Percentiles rank a stretch among this genome's conserved stretches.
These are phyloP conservation scores for Cercospora brassicicola DNA, from an alignment of 2,329 filamentous ascomycete genomes.

Conservation along the genomic window DNA sequence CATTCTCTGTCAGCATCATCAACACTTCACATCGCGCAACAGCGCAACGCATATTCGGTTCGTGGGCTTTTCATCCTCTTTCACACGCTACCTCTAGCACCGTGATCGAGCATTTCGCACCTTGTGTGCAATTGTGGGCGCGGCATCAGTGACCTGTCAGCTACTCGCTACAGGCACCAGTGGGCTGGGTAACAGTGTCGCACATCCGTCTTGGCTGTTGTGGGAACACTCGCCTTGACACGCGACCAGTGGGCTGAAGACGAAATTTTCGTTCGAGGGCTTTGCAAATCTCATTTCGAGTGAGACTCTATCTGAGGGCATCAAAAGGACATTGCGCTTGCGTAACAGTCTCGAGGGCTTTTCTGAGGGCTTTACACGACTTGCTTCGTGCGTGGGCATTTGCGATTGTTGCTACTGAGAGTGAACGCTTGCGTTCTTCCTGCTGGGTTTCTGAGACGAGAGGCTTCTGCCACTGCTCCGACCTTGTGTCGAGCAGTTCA, in stretches of 20 bases:
- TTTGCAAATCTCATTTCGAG: conserved; percentile 32
- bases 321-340: conserved; percentile 28
- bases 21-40: conserved; percentile 1
- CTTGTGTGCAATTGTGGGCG: conserved; percentile 28
- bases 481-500: conserved; percentile 14
- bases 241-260: conserved; percentile 46
- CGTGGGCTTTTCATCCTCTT: conserved; percentile 33
- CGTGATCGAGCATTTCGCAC: conserved; percentile 31
- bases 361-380: conserved; percentile 39
- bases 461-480: conserved; percentile 25
- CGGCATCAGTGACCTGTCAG: conserved; percentile 26
- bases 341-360: conserved; percentile 36
- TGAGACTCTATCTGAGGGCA: conserved; percentile 39
- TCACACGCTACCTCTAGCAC: conserved; percentile 28
- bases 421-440: conserved; percentile 42
- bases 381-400: conserved; percentile 38
- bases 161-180: conserved; percentile 27
- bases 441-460: conserved; percentile 43
- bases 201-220: conserved; percentile 48
- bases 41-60: conserved; percentile 25
- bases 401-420: conserved; percentile 42
- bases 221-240: conserved; percentile 55
- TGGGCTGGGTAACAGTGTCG: conserved; percentile 32
- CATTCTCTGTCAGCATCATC: conserved; percentile 14
- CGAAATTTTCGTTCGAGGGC: conserved; percentile 44